phyloP scores from a whole-genome alignment of 1,284 basidiomycete genomes.

The Pyrrhoderma noxium region DNA sequence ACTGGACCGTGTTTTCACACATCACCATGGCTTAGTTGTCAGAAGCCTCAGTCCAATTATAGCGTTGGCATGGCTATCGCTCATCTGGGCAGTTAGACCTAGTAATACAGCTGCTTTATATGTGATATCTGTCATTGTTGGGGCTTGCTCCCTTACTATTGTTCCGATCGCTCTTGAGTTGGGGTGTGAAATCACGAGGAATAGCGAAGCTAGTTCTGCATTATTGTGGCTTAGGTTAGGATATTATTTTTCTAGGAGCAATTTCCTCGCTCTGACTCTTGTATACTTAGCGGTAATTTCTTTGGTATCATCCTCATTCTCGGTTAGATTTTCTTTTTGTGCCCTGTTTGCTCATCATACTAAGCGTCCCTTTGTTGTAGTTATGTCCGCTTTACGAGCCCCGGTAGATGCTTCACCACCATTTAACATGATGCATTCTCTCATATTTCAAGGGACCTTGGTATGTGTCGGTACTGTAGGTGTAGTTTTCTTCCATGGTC shows the following conservation, averaged over 20 bases:
- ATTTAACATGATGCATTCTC: slow-evolving; percentile 15
- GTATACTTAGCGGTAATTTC: slow-evolving; percentile 47
- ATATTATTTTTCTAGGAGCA: slow-evolving; percentile 18
- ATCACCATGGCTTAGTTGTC: slow-evolving; percentile 51
- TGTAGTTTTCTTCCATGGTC: slow-evolving; percentile 15
- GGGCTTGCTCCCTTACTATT: slow-evolving; percentile 55
- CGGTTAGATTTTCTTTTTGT: slow-evolving; percentile 32
- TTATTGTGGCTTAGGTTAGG: slow-evolving; percentile 54
- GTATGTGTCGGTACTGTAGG: background rate
- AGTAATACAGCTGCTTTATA: slow-evolving; percentile 54
- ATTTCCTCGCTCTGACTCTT: background rate
- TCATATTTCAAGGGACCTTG: slow-evolving; percentile 13
- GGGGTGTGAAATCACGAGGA: slow-evolving; percentile 67
- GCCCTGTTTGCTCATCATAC: background rate
- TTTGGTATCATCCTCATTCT: slow-evolving; percentile 58
- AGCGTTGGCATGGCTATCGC: slow-evolving; percentile 54
- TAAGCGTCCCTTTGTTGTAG: no score
- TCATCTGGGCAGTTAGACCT: slow-evolving; percentile 70
- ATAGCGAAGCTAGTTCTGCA: slow-evolving; percentile 67
- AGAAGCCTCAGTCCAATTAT: slow-evolving; percentile 57
- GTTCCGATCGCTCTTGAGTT: slow-evolving; percentile 71
- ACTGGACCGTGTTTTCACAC: slow-evolving; percentile 71
- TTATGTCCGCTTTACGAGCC: slow-evolving; percentile 17
- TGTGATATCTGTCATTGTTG: slow-evolving; percentile 58
- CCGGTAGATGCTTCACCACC: slow-evolving; percentile 11